Evolutionary conservation across 1,284 basidiomycete species (phyloP), one percentile per base, ranked within the genome.

Genomic region (Microbotryum violaceum): DNA sequence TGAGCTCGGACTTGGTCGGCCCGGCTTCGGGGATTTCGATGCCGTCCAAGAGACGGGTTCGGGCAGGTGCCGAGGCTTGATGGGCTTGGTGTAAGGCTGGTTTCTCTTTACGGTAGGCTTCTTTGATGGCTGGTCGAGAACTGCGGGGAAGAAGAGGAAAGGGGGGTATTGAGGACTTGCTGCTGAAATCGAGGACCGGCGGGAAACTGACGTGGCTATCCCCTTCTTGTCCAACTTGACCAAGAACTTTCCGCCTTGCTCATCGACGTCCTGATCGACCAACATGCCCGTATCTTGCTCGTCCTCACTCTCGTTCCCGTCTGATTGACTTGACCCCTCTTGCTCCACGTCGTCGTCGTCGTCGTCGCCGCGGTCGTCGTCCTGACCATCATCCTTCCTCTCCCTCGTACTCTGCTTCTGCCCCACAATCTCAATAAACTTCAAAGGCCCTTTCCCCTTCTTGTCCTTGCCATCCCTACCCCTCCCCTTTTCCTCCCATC

Each of bases 1-100:
- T 66, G 46, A 69, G 37, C 31, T 69, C 67, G 5, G 65, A 67
- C 45, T 69, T 69, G 37, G 61, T 60, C 7, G 64, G 64, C 2
- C 33, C 50, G 21, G 67, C 56, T 8, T 62, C 49, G 1, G 58
- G 58, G 29, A 66, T 56, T 14, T 62, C 61, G 62, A 68, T 53
- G 47, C 42, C 27, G 9, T 60, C 58, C 49, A 60, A 60, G 16
- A 47, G 33, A 14, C 55, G 56, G 6, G 57, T 54, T 45, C 53
- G 48, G 20, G 58, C 54, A 3, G 58, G 54, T 0, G 55, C 54
- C 31, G 31, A 31, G 8, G 50, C 47, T 42, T 18, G 37, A 6
- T 42, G 37, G 16, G 37, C 14, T 42, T 42, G 37, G 16, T 42
- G 37, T 18, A 42, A 42, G 1, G 58, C 54, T 21, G 62, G 58